Base-by-base conservation (phyloP, 768 basidiomycete genomes). In the Suillus tomentosus region DNA sequence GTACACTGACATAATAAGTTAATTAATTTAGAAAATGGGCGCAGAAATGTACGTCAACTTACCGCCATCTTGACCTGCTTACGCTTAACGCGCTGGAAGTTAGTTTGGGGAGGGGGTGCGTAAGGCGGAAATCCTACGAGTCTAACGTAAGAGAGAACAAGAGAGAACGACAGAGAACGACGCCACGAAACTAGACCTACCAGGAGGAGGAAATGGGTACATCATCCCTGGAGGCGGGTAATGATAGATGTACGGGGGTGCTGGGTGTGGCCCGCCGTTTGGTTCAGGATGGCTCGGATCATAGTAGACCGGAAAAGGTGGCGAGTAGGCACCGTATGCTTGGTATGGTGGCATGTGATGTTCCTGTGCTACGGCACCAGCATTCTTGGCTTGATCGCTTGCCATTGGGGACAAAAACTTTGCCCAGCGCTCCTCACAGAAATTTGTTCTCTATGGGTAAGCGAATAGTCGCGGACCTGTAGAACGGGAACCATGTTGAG, bases 11-110 rank as follows among this genome's bases (percentile, higher is more conserved):
- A 55, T n/a, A 47, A 24, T 34, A 67, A 40, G 67, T 43, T 42
- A 56, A 51, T 50, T n/a, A 36, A 45, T 67, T 60, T 34, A 60
- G 63, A 47, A 62, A 60, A 24, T 40, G 17, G 31, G 37, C 22
- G 24, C 4, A 40, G 56, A 62, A n/a, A 60, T 55, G 27, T 4
- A 63, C 36, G 64, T 60, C 31, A 43, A 58, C 82, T 76, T 69
- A 84, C 82, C 64, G 84, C 84, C 81, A 85, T 85, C 73, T 86
- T 85, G 61, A 85, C 84, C 65, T 85, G 84, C 63, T 81, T 84
- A 64, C 84, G 82, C 71, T 85, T 85, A 62, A 69, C 60, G 67
- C 76, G 72, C 62, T 66, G 68, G 22, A 73, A 70, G 64, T 69
- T 73, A 36, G 69, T 15, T 10, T 70, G 55, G 53, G 69, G 40